Evolutionary conservation across 495 filamentous ascomycete species (phyloP).

Genomic region (Hypoxylon perforatum): DNA sequence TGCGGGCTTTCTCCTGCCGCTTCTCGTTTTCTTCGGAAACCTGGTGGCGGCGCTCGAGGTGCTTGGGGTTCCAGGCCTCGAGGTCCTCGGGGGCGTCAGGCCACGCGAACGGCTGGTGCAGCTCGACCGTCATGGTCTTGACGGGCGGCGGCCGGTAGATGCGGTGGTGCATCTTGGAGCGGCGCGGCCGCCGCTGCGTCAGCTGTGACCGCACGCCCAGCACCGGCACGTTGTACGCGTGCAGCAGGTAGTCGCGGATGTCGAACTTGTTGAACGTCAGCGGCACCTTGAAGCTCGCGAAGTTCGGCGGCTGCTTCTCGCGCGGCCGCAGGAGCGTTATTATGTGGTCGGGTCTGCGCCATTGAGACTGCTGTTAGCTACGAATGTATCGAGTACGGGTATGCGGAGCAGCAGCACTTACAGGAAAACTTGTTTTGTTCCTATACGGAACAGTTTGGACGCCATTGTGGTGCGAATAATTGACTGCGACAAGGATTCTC

Average conservation of each 20-base stretch:
- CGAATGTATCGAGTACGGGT: background rate
- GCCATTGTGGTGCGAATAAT: conserved; percentile 27
- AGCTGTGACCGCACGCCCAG: conserved; percentile 81
- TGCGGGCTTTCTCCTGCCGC: conserved; percentile 29
- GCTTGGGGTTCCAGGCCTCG: conserved; percentile 41
- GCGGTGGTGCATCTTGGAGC: conserved; percentile 52
- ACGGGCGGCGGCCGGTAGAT: conserved; percentile 71
- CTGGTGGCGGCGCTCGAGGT: conserved; percentile 54
- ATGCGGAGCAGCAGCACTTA: conserved; percentile 52
- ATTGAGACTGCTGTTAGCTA: conserved; percentile 12
- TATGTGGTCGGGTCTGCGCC: conserved; percentile 79
- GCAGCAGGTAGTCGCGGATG: conserved; percentile 85
- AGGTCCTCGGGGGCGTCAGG: conserved; percentile 71
- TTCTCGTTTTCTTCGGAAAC: conserved; percentile 52
- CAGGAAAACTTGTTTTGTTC: conserved; percentile 75
- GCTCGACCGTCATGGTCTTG: conserved; percentile 93
- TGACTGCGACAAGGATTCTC: conserved; percentile 5
- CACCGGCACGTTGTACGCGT: conserved; percentile 75
- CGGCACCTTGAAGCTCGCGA: conserved; percentile 86
- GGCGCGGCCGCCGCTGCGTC: conserved; percentile 70
- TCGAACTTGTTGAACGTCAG: conserved; percentile 92
- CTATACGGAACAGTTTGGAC: conserved; percentile 49
- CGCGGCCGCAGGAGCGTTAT: conserved; percentile 77
- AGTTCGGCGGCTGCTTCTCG: conserved; percentile 75
- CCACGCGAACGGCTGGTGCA: conserved; percentile 74